Conservation (phyloP, 2,329 filamentous ascomycete genomes). For the Biscogniauxia marginata region DNA sequence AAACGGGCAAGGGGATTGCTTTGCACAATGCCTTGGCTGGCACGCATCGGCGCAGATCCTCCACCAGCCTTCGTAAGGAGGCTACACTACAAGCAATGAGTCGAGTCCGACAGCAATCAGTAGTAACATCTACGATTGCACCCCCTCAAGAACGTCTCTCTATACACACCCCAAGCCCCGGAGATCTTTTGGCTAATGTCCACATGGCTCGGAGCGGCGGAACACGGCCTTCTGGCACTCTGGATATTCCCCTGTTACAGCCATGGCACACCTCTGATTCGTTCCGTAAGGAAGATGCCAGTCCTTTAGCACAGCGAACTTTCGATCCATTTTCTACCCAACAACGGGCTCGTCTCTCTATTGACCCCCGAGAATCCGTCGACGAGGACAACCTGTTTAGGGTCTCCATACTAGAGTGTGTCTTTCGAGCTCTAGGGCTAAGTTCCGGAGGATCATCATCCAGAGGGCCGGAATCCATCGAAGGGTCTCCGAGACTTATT, state of each 20-base stretch:
- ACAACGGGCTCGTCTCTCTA: conserved; percentile 46
- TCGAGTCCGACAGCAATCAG: conserved; percentile 45
- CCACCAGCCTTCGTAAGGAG: conserved; percentile 74
- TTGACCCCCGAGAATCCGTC: conserved; percentile 74
- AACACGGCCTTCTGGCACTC: conserved; percentile 37
- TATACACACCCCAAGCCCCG: conserved; percentile 59
- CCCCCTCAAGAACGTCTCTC: conserved; percentile 42
- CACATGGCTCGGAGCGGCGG: conserved; percentile 65
- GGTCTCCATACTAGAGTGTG: conserved; percentile 87
- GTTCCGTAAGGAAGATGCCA: conserved; percentile 37
- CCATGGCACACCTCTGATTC: conserved; percentile 30
- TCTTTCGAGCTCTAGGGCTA: conserved; percentile 90
- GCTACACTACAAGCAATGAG: conserved; percentile 68
- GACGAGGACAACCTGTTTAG: conserved; percentile 90
- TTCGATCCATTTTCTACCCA: conserved; percentile 59
- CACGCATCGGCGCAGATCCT: conserved; percentile 68
- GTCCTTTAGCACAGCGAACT: conserved; percentile 48
- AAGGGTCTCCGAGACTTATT: conserved; percentile 79
- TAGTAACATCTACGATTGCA: conserved; percentile 40
- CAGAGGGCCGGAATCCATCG: conserved; percentile 70
- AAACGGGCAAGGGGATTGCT: conserved; percentile 88
- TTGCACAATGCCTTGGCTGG: conserved; percentile 74
- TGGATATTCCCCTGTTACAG: conserved; percentile 28
- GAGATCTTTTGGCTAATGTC: conserved; percentile 78
- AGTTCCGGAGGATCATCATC: conserved; percentile 65